These are phyloP conservation scores for Cryptosporidium viatorum DNA, from an alignment of 169 alveolate genomes.

Conservation along the genomic window DNA sequence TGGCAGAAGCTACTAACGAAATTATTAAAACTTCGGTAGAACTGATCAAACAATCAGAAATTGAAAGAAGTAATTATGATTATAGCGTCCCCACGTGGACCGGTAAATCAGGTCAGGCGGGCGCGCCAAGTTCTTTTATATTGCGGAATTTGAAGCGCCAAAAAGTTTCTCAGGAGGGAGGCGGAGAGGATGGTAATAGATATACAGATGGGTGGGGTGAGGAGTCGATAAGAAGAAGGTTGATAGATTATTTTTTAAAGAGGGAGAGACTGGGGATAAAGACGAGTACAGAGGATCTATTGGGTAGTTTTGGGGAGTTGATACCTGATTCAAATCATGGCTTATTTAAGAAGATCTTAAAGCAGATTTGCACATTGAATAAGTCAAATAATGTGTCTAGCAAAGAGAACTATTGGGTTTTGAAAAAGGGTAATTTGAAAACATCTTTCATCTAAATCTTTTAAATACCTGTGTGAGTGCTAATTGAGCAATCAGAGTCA, in stretches of 20 bases:
- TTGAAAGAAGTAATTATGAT: constrained; percentile 54
- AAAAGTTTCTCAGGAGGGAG: background rate
- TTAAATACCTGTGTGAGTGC: constrained; percentile 62
- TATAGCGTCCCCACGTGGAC: constrained; percentile 79
- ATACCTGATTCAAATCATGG: constrained; percentile 53
- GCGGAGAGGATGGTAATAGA: background rate
- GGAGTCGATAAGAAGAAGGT: constrained; percentile 32
- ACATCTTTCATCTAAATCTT: background rate
- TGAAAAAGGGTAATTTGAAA: constrained; percentile 2
- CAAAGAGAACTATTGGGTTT: constrained; percentile 34
- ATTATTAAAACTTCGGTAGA: constrained; percentile 27
- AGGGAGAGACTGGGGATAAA: constrained; percentile 52
- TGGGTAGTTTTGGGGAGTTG: constrained; percentile 45
- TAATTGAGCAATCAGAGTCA: constrained; percentile 66
- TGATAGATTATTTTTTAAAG: constrained; percentile 44
- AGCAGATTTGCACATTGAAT: constrained; percentile 15
- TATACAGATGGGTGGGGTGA: constrained; percentile 19
- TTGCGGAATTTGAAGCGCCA: constrained; percentile 47
- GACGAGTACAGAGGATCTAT: constrained; percentile 65
- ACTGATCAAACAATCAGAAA: constrained; percentile 30
- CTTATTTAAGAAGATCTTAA: constrained; percentile 44
- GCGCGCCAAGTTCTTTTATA: constrained; percentile 74
- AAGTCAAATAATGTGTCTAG: constrained; percentile 7
- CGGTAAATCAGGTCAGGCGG: constrained; percentile 77
- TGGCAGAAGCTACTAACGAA: constrained; percentile 49